phyloP scores from a whole-genome alignment of 257 asterid genomes.

The Henckelia pumila region DNA sequence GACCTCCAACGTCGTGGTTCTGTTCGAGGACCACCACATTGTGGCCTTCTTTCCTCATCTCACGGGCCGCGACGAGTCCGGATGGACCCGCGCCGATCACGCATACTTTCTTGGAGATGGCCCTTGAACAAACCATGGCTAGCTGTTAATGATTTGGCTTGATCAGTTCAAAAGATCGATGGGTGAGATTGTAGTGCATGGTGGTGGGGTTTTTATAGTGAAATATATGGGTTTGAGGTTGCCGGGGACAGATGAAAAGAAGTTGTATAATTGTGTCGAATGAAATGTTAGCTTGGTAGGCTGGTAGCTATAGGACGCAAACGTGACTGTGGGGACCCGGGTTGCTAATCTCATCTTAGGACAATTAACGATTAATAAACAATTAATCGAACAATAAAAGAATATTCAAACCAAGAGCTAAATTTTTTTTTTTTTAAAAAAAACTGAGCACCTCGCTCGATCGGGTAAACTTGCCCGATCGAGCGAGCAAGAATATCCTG shows the following conservation, averaged over 20 bases:
- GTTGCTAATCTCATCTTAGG: too few relatives aligned
- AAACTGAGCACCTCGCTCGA: too few relatives aligned
- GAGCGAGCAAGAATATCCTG: too few relatives aligned
- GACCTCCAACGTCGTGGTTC: conserved; percentile 83
- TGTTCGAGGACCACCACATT: conserved; percentile 75
- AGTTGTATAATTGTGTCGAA: background rate
- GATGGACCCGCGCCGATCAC: conserved; percentile 86
- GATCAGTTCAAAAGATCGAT: too few relatives aligned
- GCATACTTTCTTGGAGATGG: conserved; percentile 50
- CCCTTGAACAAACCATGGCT: conserved; percentile 43
- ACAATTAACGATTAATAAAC: too few relatives aligned
- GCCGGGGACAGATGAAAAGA: background rate
- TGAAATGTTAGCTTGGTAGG: background rate
- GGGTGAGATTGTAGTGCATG: background rate
- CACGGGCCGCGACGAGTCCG: conserved; percentile 83
- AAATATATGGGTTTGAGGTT: background rate
- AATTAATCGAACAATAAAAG: too few relatives aligned
- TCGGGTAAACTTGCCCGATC: too few relatives aligned
- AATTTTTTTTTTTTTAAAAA: too few relatives aligned
- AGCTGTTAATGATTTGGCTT: too few relatives aligned
- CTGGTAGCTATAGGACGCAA: background rate
- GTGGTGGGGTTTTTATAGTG: background rate
- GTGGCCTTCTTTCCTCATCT: conserved; percentile 77
- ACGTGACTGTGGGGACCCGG: too few relatives aligned
- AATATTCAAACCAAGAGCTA: too few relatives aligned